These are phyloP conservation scores for Sutorius eximius DNA, from an alignment of 1,284 basidiomycete species.

Conservation along the genomic window DNA sequence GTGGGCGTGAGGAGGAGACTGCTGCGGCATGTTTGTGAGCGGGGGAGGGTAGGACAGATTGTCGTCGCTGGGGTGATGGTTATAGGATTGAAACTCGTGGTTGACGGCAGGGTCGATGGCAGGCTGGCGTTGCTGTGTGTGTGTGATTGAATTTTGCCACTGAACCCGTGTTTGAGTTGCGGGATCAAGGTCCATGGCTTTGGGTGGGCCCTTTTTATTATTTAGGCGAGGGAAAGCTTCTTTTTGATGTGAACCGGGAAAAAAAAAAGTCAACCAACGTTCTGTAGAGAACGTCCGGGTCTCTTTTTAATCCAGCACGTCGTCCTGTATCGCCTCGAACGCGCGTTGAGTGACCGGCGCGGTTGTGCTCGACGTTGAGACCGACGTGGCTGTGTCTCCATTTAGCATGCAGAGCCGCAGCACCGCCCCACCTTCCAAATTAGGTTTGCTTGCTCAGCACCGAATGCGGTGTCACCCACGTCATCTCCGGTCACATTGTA, in stretches of 20 bases:
- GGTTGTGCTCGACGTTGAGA: constrained; percentile 18
- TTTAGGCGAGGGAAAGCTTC: constrained; percentile 39
- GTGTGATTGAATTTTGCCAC: constrained; percentile 37
- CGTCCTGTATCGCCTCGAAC: too few species aligned
- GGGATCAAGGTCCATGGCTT: constrained; percentile 33
- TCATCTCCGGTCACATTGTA: background rate
- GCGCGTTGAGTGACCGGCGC: too few species aligned
- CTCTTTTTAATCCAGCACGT: constrained; percentile 8
- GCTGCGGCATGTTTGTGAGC: constrained; percentile 32
- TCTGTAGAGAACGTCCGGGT: constrained; percentile 28
- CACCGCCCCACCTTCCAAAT: constrained; percentile 30
- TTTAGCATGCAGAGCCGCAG: constrained; percentile 37
- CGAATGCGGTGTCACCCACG: constrained; percentile 20
- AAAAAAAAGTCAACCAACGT: constrained; percentile 30
- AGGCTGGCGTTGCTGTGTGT: constrained; percentile 35
- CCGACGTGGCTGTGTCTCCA: constrained; percentile 36
- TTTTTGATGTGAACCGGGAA: constrained; percentile 35
- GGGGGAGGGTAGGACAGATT: constrained; percentile 25
- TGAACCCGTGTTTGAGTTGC: constrained; percentile 35
- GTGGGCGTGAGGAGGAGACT: constrained; percentile 27
- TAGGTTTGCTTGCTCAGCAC: constrained; percentile 12
- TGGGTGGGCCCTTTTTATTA: constrained; percentile 35
- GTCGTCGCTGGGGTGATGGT: constrained; percentile 31
- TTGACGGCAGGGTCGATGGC: constrained; percentile 35
- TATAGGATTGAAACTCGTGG: constrained; percentile 35